A percentile compares a stretch with the other conserved stretches of the same genome.
phyloP scores from a whole-genome alignment of 2,329 filamentous ascomycete species.

The Trichoderma polysporum region DNA sequence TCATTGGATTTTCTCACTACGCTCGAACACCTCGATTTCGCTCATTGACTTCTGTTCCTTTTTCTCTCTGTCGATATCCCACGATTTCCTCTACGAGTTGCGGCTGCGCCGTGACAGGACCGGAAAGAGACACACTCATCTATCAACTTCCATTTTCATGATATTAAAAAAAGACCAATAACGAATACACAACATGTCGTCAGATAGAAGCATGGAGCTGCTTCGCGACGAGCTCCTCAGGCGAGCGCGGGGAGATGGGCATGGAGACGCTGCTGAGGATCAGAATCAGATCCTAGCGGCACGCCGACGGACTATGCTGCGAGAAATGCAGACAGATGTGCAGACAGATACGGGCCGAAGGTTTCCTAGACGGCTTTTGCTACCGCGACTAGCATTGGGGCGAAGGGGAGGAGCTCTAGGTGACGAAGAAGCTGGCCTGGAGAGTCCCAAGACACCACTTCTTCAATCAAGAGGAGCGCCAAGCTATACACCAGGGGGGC shows the following conservation, averaged over 20 bases:
- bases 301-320: constrained; percentile 7
- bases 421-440: constrained; percentile 27
- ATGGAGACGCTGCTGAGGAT: constrained; percentile 21
- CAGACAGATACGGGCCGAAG: not conserved
- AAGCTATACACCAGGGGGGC: not conserved
- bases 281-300: constrained; percentile 22
- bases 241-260: constrained; percentile 32
- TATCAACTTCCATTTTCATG: not conserved
- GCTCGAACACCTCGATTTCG: not conserved
- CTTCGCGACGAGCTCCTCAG: constrained; percentile 36
- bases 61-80: not conserved
- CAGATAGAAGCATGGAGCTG: constrained; percentile 31
- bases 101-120: constrained; percentile 12
- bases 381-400: constrained; percentile 25
- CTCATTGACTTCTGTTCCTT: not conserved
- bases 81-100: not conserved
- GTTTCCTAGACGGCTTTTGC: constrained; percentile 11
- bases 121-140: not conserved
- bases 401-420: constrained; percentile 22
- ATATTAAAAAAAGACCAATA: not conserved
- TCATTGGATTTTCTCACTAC: not conserved
- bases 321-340: not conserved
- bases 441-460: constrained; percentile 50
- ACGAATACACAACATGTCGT: constrained; percentile 8
- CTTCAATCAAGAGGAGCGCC: constrained; percentile 27